phyloP scores from a whole-genome alignment of 2,329 filamentous ascomycete species.

The Penicillium palitans region DNA sequence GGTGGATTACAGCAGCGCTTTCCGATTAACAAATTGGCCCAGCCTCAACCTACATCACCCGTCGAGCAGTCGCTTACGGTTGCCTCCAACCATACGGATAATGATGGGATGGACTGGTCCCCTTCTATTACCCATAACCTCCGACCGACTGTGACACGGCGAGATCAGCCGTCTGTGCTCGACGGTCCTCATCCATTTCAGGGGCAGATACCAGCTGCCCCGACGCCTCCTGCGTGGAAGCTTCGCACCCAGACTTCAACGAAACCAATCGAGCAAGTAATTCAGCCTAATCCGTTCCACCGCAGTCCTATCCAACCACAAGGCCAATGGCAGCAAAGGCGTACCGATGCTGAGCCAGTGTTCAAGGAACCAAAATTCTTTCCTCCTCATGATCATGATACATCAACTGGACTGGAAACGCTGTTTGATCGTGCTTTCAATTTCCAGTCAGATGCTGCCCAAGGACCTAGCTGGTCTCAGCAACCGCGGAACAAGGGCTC shows the following conservation, averaged over 20 bases:
- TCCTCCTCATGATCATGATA: slow-evolving; percentile 40
- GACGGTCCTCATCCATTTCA: slow-evolving; percentile 45
- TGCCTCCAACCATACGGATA: slow-evolving; percentile 41
- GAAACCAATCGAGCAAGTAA: slow-evolving; percentile 38
- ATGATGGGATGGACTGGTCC: slow-evolving; percentile 53
- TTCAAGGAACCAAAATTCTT: slow-evolving; percentile 52
- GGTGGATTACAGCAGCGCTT: slow-evolving; percentile 32
- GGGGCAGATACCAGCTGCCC: slow-evolving; percentile 44
- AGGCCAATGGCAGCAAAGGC: slow-evolving; percentile 21
- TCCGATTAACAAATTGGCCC: slow-evolving; percentile 44
- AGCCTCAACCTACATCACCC: slow-evolving; percentile 27
- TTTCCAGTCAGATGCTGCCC: slow-evolving; percentile 33
- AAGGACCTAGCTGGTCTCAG: slow-evolving; percentile 23
- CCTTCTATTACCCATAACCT: slow-evolving; percentile 44
- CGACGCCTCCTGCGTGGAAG: slow-evolving; percentile 43
- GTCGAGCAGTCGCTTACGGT: slow-evolving; percentile 27
- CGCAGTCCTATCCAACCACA: slow-evolving; percentile 30
- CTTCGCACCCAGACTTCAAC: slow-evolving; percentile 36
- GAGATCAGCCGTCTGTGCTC: slow-evolving; percentile 32
- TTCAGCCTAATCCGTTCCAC: slow-evolving; percentile 42
- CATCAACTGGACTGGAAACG: slow-evolving; percentile 49
- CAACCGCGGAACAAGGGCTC: slow-evolving; percentile 9
- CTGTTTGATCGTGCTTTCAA: slow-evolving; percentile 50
- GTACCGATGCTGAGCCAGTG: slow-evolving; percentile 27
- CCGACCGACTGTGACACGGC: slow-evolving; percentile 33